A percentile compares a stretch with the other conserved stretches of the same genome.
Conservation (phyloP, 148 eudicot species). For the Nepenthes mirabilis region DNA sequence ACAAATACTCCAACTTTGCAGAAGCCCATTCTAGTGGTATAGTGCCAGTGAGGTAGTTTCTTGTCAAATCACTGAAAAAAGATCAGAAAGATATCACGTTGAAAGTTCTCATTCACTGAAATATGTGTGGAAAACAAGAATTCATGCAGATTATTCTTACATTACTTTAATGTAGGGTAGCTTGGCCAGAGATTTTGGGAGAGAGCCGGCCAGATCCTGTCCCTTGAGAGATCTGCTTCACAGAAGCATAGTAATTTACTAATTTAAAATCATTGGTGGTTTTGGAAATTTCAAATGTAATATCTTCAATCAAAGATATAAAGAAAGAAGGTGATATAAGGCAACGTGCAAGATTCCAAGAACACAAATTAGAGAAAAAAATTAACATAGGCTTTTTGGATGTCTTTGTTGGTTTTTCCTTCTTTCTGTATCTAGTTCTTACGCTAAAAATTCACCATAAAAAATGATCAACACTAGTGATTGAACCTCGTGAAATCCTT, state of each 20-base stretch:
- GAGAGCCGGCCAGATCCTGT: slow-evolving; percentile 27
- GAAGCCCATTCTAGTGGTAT: slow-evolving; percentile 31
- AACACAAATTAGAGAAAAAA: too few species aligned
- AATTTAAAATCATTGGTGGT: too few species aligned
- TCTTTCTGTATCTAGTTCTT: too few species aligned
- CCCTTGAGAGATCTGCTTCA: slow-evolving; percentile 24
- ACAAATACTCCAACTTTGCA: slow-evolving; percentile 21
- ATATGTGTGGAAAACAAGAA: background rate
- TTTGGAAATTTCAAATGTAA: too few species aligned
- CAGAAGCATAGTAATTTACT: background rate
- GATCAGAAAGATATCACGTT: background rate
- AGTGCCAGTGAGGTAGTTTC: slow-evolving; percentile 27
- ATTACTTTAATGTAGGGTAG: slow-evolving; percentile 16
- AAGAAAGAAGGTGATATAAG: too few species aligned
- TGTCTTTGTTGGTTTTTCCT: too few species aligned
- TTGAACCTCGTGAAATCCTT: too few species aligned
- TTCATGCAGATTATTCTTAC: slow-evolving; percentile 6
- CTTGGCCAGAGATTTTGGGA: slow-evolving; percentile 24
- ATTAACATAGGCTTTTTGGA: too few species aligned
- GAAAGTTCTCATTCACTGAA: background rate
- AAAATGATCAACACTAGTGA: too few species aligned
- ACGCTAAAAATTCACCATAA: too few species aligned
- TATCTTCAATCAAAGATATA: too few species aligned
- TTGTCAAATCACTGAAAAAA: slow-evolving; percentile 19
- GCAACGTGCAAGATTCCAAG: too few species aligned